phyloP scores from a whole-genome alignment of 306 rosid genomes.

The Echinosophora koreensis region DNA sequence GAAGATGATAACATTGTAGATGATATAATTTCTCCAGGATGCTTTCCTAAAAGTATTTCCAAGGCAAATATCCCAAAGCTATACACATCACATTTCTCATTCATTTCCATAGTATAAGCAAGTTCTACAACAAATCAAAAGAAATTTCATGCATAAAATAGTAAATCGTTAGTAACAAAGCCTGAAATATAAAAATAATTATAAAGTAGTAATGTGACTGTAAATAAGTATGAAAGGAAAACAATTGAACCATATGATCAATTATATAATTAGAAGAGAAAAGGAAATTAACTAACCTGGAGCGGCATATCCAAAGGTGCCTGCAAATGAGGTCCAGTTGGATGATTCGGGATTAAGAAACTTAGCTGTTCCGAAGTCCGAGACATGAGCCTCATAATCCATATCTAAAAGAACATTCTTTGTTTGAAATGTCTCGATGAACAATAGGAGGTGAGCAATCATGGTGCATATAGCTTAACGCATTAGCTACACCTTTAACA shows the following conservation, averaged over 20 bases:
- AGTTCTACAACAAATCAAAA: neutral
- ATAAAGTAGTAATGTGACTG: neutral
- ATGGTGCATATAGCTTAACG: conserved; percentile 45
- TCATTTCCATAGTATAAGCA: too few species aligned
- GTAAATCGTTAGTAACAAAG: neutral
- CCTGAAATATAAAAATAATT: neutral
- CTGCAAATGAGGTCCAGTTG: conserved; percentile 36
- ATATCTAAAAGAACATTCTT: conserved; percentile 39
- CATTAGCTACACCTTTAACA: conserved; percentile 40
- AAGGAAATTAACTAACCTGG: conserved; percentile 31
- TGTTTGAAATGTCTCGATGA: conserved; percentile 39
- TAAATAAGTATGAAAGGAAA: neutral
- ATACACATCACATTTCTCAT: too few species aligned
- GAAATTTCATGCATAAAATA: neutral
- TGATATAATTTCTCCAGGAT: neutral
- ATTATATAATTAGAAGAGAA: neutral
- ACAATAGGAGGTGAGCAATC: conserved; percentile 33
- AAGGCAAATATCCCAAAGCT: conserved; percentile 33
- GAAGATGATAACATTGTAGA: neutral
- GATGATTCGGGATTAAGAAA: conserved; percentile 28
- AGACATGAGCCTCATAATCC: conserved; percentile 29
- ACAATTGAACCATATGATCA: neutral
- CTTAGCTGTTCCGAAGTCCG: conserved; percentile 40
- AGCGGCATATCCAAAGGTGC: conserved; percentile 44
- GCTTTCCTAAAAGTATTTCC: conserved; percentile 42